These are phyloP conservation scores for Saccharomyces kudriavzevii DNA, from an alignment of 805 yeast species.

Conservation along the genomic window DNA sequence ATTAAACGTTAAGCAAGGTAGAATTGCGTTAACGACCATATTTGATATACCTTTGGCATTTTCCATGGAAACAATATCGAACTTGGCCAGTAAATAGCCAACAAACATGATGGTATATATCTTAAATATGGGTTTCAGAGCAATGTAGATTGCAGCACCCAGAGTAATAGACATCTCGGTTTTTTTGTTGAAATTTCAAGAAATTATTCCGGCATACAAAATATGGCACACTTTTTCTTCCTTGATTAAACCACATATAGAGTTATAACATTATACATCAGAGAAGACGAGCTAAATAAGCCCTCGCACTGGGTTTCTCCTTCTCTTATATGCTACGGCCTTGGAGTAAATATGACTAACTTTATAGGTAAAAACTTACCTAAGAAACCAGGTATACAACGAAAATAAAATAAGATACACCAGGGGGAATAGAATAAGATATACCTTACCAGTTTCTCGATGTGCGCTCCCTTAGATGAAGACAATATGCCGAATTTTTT, in stretches of 20 bases:
- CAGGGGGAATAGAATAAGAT: too few relatives aligned
- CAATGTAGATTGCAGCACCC: constrained; percentile 65
- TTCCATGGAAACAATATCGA: constrained; percentile 56
- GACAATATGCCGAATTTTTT: not conserved
- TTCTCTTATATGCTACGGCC: not conserved
- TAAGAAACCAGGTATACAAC: not conserved
- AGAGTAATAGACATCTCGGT: constrained; percentile 20
- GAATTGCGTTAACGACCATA: constrained; percentile 54
- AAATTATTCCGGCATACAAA: not conserved
- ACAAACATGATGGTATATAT: constrained; percentile 62
- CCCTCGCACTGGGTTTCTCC: not conserved
- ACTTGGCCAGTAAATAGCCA: constrained; percentile 58
- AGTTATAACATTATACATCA: not conserved
- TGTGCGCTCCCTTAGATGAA: not conserved
- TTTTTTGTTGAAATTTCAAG: not conserved
- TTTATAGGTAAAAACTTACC: not conserved
- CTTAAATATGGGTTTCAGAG: constrained; percentile 81
- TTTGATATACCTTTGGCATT: constrained; percentile 64
- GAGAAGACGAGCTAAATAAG: not conserved
- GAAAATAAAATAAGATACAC: not conserved
- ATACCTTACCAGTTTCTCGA: not conserved
- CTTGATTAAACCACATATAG: not conserved
- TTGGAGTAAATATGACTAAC: not conserved
- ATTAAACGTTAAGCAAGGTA: constrained; percentile 71
- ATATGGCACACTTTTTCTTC: not conserved